Evolutionary conservation across 148 eudicot genomes (phyloP).

Genomic region (Vaccinium vitisidaea): DNA sequence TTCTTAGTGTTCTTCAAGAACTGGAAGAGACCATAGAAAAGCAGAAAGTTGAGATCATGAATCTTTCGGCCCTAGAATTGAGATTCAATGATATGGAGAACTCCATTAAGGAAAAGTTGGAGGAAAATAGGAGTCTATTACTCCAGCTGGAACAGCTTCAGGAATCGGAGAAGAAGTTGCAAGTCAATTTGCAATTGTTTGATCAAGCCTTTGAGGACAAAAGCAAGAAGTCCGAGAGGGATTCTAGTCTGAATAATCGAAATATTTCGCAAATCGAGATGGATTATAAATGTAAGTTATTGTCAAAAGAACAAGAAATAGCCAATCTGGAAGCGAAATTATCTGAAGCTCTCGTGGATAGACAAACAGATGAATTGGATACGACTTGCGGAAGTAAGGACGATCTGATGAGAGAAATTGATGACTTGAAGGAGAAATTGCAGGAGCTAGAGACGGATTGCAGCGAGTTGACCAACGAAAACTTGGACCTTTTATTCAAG

Average conservation of each 20-base stretch:
- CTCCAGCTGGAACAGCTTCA: slow-evolving; percentile 44
- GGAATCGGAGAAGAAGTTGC: slow-evolving; percentile 56
- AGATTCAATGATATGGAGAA: slow-evolving; percentile 25
- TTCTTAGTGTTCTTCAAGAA: slow-evolving; percentile 79
- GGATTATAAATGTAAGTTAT: slow-evolving; percentile 42
- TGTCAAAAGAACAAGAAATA: slow-evolving; percentile 64
- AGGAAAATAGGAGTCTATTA: slow-evolving; percentile 31
- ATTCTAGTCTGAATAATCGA: slow-evolving; percentile 29
- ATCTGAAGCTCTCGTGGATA: slow-evolving; percentile 27
- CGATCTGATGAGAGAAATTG: slow-evolving; percentile 43
- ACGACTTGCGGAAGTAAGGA: slow-evolving; percentile 18
- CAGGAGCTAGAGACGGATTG: slow-evolving; percentile 74
- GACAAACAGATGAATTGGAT: slow-evolving; percentile 20
- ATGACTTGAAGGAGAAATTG: slow-evolving; percentile 50
- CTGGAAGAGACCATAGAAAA: slow-evolving; percentile 74
- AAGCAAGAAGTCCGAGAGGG: slow-evolving; percentile 41
- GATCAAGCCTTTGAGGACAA: slow-evolving; percentile 49
- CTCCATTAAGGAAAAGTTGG: slow-evolving; percentile 21
- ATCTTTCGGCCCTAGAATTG: slow-evolving; percentile 46
- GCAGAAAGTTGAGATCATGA: slow-evolving; percentile 72
- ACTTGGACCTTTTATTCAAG: slow-evolving; percentile 64
- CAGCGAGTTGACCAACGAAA: slow-evolving; percentile 75
- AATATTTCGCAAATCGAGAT: slow-evolving; percentile 40
- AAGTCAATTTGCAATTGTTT: slow-evolving; percentile 37
- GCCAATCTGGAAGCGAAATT: slow-evolving; percentile 46